Evolutionary conservation across 805 yeast genomes (phyloP).

Genomic region (Saccharomyces paradoxus): DNA sequence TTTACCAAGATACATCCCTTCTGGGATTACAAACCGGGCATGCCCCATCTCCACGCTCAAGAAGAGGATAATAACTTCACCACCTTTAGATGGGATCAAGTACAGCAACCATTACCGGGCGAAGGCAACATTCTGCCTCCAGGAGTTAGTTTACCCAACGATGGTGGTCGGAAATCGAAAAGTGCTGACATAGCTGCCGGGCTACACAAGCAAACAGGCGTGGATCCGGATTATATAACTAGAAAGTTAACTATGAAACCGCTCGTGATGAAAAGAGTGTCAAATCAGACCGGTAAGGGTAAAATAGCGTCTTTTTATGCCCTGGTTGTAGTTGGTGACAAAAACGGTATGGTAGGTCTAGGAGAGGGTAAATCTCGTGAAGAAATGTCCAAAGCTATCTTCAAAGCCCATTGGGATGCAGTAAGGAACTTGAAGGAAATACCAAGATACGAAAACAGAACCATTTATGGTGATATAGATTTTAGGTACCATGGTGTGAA

Average conservation of each 20-base stretch:
- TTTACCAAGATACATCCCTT: slow-evolving; percentile 61
- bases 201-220: slow-evolving; percentile 57
- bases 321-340: slow-evolving; percentile 84
- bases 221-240: slow-evolving; percentile 51
- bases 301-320: slow-evolving; percentile 77
- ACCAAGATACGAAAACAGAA: slow-evolving; percentile 85
- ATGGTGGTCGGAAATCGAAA: slow-evolving; percentile 15
- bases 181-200: slow-evolving; percentile 38
- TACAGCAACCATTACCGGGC: slow-evolving; percentile 21
- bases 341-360: slow-evolving; percentile 86
- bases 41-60: slow-evolving; percentile 21
- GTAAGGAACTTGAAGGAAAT: slow-evolving; percentile 73
- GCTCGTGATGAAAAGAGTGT: slow-evolving; percentile 67
- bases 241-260: slow-evolving; percentile 53
- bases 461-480: slow-evolving; percentile 77
- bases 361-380: slow-evolving; percentile 90
- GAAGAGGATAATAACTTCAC: slow-evolving; percentile 12
- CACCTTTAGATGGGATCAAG: slow-evolving; percentile 15
- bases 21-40: slow-evolving; percentile 50
- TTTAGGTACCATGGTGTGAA: slow-evolving; percentile 82
- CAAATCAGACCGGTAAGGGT: slow-evolving; percentile 89
- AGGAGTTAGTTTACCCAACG: slow-evolving; percentile 16
- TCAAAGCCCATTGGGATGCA: slow-evolving; percentile 89
- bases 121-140: slow-evolving; percentile 17
- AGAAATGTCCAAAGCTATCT: slow-evolving; percentile 63